Conservation (phyloP, 768 basidiomycete genomes). For the Boletus pseudopeckii region DNA sequence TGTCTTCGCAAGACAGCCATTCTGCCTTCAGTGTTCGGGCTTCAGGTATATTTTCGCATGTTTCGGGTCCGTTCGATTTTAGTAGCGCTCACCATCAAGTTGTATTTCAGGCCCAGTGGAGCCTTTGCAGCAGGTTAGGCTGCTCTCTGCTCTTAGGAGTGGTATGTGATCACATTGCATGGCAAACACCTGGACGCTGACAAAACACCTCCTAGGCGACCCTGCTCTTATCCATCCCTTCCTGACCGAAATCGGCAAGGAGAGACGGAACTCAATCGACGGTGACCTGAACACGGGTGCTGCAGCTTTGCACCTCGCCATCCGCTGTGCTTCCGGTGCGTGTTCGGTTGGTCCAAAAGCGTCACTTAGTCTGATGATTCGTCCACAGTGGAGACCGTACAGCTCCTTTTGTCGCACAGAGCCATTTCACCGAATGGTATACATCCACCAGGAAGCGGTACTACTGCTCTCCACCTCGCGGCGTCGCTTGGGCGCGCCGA, state of each 20-base stretch:
- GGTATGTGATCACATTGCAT: constrained; percentile 37
- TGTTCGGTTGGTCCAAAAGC: constrained; percentile 1
- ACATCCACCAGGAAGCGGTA: constrained; percentile 68
- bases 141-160: constrained; percentile 58
- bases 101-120: constrained; percentile 25
- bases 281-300: constrained; percentile 61
- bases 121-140: constrained; percentile 61
- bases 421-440: constrained; percentile 77
- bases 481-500: constrained; percentile 71
- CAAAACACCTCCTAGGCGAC: constrained; percentile 48
- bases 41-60: constrained; percentile 8
- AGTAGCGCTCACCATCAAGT: constrained; percentile 4
- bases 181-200: neutral
- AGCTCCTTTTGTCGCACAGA: constrained; percentile 64
- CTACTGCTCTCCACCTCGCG: constrained; percentile 70
- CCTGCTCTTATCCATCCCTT: constrained; percentile 79
- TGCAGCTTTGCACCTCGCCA: constrained; percentile 75
- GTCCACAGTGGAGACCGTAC: constrained; percentile 59
- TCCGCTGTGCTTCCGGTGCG: constrained; percentile 76
- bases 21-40: constrained; percentile 20
- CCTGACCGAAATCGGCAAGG: constrained; percentile 69
- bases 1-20: constrained; percentile 17
- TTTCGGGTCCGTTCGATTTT: neutral
- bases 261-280: constrained; percentile 49
- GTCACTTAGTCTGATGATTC: constrained; percentile 1